Conservation (phyloP, 306 rosid species). For the Fagus sylvatica region DNA sequence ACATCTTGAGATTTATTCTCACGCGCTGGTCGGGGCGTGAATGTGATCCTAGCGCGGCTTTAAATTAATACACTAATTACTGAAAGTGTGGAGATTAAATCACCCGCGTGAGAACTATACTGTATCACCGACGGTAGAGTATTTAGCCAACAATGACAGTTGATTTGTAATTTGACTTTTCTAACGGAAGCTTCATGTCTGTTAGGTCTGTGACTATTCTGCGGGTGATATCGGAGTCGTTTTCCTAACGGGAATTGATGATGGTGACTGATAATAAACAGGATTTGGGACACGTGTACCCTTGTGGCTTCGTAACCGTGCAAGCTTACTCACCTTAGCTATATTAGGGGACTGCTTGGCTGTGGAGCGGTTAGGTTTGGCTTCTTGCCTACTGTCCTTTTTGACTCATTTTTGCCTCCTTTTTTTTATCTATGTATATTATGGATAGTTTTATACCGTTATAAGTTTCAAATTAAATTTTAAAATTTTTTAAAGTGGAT, state of each 20-base stretch:
- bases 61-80: too few species aligned
- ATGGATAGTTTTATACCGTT: too few species aligned
- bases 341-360: not conserved
- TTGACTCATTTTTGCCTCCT: not conserved
- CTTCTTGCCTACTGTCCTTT: not conserved
- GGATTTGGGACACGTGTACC: not conserved
- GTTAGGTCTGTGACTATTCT: conserved; percentile 2
- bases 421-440: not conserved
- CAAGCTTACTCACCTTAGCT: not conserved
- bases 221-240: not conserved
- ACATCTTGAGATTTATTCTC: not conserved
- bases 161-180: not conserved
- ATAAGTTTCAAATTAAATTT: too few species aligned
- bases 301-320: not conserved
- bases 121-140: not conserved
- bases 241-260: conserved; percentile 18
- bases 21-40: conserved; percentile 9
- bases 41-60: not conserved
- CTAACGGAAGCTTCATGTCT: not conserved
- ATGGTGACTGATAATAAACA: not conserved
- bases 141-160: conserved; percentile 3
- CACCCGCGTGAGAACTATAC: conserved; percentile 2
- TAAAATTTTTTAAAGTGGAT: too few species aligned
- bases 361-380: not conserved
- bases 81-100: too few species aligned